Evolutionary conservation across 208 protist species (phyloP), one percentile per base, ranked within the genome.

Genomic region (Wallacemonas sp.): DNA sequence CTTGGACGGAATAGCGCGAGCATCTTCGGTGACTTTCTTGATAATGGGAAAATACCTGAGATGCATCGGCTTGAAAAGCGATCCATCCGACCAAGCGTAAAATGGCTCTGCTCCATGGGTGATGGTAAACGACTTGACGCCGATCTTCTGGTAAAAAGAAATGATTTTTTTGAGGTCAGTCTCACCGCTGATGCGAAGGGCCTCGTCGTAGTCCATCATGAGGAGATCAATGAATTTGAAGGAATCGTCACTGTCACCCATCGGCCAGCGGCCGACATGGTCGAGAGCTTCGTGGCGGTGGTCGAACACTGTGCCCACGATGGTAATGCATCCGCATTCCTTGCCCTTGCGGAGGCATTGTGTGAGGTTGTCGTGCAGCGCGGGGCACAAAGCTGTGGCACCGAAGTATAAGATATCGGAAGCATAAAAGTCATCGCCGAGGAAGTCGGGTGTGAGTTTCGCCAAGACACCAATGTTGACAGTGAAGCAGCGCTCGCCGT

Each of bases 151-250:
- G 45, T 73, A 77, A 19, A 80, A 72, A 8, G 54, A n/a, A 19
- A 59, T 72, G 0, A 65, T 61, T 1, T 61, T 66, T 3, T 55
- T 30, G 24, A 73, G 66, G 27, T 65, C 31, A 30, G 60, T 66
- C 2, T 47, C 30, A 24, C 75, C 65, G 15, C 33, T 30, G 24
- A 80, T 76, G 46, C 47, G 49, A 6, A 72, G 60, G 1, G 66
- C 68, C 49, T 76, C 75, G 2, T 72, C 69, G 45, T 54, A 75
- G 61, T 75, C 69, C 3, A 80, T 56, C 65, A 80, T 71, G 24
- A 80, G 59, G 17, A 75, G 53, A 41, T 75, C 69, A 58, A 80
- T 80, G 49, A 56, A 61, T 44, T 45, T 68, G 55, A 72, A 75
- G 27, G 69, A 80, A 1, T 80, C 75, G 22, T 80, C 62, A 44